Conservation (phyloP, 2,329 filamentous ascomycete genomes). For the Penicillium sp. region DNA sequence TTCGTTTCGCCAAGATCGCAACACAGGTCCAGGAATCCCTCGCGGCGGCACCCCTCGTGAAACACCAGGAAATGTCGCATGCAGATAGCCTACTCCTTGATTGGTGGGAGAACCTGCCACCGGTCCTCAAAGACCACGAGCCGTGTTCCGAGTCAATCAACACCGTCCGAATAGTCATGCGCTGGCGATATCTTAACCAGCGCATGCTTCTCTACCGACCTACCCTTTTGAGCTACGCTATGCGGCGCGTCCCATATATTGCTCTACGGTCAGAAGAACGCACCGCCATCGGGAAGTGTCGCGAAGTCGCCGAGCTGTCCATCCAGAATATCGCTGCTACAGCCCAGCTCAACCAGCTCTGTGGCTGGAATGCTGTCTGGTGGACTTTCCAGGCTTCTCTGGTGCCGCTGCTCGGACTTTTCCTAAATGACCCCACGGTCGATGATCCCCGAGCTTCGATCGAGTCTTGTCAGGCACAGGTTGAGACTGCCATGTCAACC, state of each 20-base stretch:
- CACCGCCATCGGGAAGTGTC: conserved; percentile 65
- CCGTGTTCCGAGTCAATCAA: conserved; percentile 69
- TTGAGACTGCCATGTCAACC: conserved; percentile 47
- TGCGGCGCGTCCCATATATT: conserved; percentile 51
- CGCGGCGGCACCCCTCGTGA: conserved; percentile 65
- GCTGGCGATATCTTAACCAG: conserved; percentile 77
- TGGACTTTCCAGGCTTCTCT: conserved; percentile 78
- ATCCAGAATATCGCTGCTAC: conserved; percentile 71
- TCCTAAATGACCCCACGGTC: conserved; percentile 44
- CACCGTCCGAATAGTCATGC: conserved; percentile 71
- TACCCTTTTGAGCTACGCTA: conserved; percentile 65
- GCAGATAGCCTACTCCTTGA: conserved; percentile 67
- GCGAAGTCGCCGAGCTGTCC: conserved; percentile 66
- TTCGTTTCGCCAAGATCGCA: conserved; percentile 75
- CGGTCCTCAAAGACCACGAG: conserved; percentile 62
- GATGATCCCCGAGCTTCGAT: conserved; percentile 63
- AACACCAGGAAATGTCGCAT: conserved; percentile 63
- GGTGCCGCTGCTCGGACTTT: conserved; percentile 73
- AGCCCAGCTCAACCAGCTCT: conserved; percentile 71
- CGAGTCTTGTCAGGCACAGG: conserved; percentile 51
- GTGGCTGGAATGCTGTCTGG: conserved; percentile 79
- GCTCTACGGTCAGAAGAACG: conserved; percentile 61
- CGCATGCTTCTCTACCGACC: conserved; percentile 74
- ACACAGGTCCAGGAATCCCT: conserved; percentile 75
- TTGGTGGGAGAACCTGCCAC: conserved; percentile 71